Evolutionary conservation across 768 basidiomycete genomes (phyloP).

Genomic region (Leccinum broughii): DNA sequence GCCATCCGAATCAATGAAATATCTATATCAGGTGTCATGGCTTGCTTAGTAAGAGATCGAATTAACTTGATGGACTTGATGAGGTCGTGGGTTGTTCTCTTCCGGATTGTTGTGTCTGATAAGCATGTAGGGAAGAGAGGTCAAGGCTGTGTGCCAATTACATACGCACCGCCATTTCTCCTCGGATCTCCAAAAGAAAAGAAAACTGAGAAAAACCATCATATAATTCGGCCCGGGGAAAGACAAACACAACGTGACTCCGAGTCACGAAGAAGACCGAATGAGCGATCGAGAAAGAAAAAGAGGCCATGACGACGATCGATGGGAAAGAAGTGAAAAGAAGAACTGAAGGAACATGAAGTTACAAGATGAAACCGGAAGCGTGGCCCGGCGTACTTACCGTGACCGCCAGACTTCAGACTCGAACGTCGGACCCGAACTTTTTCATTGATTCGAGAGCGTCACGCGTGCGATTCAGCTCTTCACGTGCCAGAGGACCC

Average conservation of each 20-base stretch:
- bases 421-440: neutral
- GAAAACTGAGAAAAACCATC: neutral
- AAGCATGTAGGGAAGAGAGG: neutral
- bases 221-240: neutral
- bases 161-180: neutral
- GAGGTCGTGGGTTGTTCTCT: neutral
- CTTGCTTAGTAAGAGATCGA: neutral
- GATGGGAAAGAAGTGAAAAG: neutral
- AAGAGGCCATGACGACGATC: neutral
- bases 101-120: neutral
- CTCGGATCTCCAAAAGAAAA: neutral
- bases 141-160: neutral
- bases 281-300: neutral
- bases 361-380: neutral
- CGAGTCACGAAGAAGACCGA: neutral
- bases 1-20: neutral
- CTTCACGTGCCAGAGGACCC: neutral
- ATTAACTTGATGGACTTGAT: neutral
- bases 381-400: neutral
- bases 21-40: neutral
- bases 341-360: neutral
- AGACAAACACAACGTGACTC: neutral
- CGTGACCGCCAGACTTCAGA: neutral
- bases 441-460: neutral
- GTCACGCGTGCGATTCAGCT: neutral